Conservation (phyloP, 192 early-diverging fungal genomes). For the Coemansia sp. region DNA sequence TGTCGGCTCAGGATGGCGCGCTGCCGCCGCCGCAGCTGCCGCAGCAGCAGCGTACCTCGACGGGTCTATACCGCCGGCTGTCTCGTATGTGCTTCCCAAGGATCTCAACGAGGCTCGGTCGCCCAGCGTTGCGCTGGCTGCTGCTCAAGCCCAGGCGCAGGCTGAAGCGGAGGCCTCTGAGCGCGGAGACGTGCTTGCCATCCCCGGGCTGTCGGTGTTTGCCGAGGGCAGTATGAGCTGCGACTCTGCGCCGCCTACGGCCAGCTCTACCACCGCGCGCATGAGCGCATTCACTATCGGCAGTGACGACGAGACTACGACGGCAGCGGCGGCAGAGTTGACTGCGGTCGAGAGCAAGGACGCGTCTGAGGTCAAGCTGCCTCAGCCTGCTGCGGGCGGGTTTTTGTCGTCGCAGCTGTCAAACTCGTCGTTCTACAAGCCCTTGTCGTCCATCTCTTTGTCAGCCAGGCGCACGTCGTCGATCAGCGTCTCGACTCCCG, state of each 20-base stretch:
- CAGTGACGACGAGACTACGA: background rate
- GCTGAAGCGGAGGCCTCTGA: constrained; percentile 6
- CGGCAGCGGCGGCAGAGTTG: background rate
- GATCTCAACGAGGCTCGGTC: constrained; percentile 46
- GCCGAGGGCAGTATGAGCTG: background rate
- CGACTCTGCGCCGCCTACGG: background rate
- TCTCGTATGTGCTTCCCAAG: constrained; percentile 42
- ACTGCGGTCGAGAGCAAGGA: background rate
- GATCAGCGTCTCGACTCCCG: background rate
- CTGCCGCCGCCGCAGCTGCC: constrained; percentile 33
- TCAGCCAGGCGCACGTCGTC: constrained; percentile 18
- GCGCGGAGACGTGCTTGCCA: background rate
- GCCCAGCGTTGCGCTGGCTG: constrained; percentile 29
- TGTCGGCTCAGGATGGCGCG: constrained; percentile 30
- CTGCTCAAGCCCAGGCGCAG: constrained; percentile 7
- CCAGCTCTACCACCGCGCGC: background rate
- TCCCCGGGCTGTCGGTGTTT: constrained; percentile 7
- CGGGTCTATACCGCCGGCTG: constrained; percentile 13
- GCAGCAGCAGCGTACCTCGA: constrained; percentile 43
- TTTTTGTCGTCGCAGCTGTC: constrained; percentile 45
- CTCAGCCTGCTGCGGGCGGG: constrained; percentile 2
- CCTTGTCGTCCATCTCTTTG: constrained; percentile 46
- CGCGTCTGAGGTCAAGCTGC: background rate
- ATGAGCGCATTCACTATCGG: constrained; percentile 2
- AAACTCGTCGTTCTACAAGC: constrained; percentile 56